phyloP scores from a whole-genome alignment of 495 filamentous ascomycete genomes.

The Lindgomyces ingoldianus region DNA sequence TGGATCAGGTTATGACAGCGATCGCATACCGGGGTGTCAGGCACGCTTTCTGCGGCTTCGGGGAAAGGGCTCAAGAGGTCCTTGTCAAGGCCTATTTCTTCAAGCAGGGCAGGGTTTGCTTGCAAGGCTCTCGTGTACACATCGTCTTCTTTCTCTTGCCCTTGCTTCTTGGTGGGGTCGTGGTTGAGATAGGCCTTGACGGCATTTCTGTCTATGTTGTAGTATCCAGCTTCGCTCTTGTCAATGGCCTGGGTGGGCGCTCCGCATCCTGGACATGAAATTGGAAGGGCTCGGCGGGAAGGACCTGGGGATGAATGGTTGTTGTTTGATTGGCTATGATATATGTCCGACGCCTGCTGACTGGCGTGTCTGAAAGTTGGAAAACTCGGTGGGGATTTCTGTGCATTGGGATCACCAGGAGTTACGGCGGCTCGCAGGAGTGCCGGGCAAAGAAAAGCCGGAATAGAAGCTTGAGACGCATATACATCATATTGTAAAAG shows the following conservation, averaged over 20 bases:
- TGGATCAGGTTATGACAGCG: conserved; percentile 82
- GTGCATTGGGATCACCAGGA: neutral
- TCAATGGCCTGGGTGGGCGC: conserved; percentile 74
- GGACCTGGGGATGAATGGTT: neutral
- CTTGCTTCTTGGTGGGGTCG: conserved; percentile 26
- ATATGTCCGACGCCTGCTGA: neutral
- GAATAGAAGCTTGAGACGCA: conserved; percentile 12
- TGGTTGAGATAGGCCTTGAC: conserved; percentile 51
- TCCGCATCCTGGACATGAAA: conserved; percentile 83
- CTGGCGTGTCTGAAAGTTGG: conserved; percentile 14
- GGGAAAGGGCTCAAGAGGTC: conserved; percentile 13
- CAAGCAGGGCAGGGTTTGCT: conserved; percentile 22
- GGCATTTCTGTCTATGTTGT: conserved; percentile 57
- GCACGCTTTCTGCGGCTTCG: neutral
- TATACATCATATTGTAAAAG: neutral
- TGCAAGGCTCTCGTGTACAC: conserved; percentile 40
- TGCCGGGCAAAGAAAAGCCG: conserved; percentile 33
- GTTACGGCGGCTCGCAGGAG: conserved; percentile 7
- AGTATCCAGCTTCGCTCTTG: conserved; percentile 76
- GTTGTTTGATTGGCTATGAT: neutral
- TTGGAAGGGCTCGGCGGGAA: conserved; percentile 49
- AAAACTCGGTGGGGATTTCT: neutral
- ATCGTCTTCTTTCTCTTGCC: conserved; percentile 37
- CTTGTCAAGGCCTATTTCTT: conserved; percentile 30
- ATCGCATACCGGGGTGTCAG: conserved; percentile 65